Base-by-base conservation (phyloP, 306 rosid genomes). In the Rosa multiflora region DNA sequence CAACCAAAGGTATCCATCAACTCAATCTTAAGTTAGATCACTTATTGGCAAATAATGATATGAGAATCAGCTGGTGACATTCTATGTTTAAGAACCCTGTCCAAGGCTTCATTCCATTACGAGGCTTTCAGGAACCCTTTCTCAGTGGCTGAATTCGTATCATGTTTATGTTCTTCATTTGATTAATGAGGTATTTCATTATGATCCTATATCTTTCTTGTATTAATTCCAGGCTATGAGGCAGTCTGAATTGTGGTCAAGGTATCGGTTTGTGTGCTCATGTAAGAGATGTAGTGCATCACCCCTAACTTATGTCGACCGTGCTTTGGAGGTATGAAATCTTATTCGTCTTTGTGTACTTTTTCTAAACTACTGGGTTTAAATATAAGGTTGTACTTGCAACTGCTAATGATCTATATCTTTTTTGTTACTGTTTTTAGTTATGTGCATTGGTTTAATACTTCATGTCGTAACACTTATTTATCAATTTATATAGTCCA, bases 241-340 rank as follows among this genome's bases (percentile, higher is more conserved):
- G 80, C 93, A 85, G 64, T 86, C 78, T 12, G 97, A 93, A 76
- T 75, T 93, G 67, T 87, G 95, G 91, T 86, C 95, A 59, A 93
- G 88, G 85, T 91, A 93, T 84, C 67, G 77, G 21, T 93, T 93
- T 71, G 18, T 80, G 77, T 93, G 98, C 78, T 63, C 82, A 74
- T 93, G 98, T 72, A 67, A 56, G 59, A 81, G 95, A 63, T 91
- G 98, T 83, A 68, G 81, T 67, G 79, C 49, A 47, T 78, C 78
- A 21, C 89, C 90, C 68, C 72, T 69, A 62, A 71, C 90, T 67
- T 88, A 78, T 7, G 95, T 85, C 61, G 97, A 93, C 80, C 79
- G 53, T 70, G 84, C 72, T 82, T 87, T 93, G 90, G 93, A 93
- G 79, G 97, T 91, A 86, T 78, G 86, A 47, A n/a, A 78, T 80